phyloP scores from a whole-genome alignment of 2,329 filamentous ascomycete species.

The Fusarium humuli region DNA sequence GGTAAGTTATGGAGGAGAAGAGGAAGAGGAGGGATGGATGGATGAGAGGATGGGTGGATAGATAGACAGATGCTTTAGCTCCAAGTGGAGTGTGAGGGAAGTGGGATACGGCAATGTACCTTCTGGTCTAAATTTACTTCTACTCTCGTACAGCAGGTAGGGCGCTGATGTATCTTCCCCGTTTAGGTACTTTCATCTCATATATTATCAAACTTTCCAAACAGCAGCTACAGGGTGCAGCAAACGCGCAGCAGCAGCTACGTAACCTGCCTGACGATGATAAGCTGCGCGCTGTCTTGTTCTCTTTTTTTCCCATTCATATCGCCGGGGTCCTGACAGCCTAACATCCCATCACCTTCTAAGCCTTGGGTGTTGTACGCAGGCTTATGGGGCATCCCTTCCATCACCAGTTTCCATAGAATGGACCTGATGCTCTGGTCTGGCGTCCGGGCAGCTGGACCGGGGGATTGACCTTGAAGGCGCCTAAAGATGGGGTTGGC shows the following conservation, averaged over 20 bases:
- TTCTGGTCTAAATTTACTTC: conserved; percentile 33
- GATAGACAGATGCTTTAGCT: conserved; percentile 43
- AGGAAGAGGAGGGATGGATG: conserved; percentile 41
- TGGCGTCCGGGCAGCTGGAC: conserved; percentile 29
- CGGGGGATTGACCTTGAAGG: conserved; percentile 34
- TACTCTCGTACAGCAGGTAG: conserved; percentile 23
- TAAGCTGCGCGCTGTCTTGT: background rate
- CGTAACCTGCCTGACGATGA: background rate
- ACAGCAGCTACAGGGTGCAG: conserved; percentile 23
- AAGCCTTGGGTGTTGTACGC: background rate
- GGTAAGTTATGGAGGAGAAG: conserved; percentile 41
- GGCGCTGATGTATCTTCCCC: conserved; percentile 24
- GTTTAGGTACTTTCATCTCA: conserved; percentile 7
- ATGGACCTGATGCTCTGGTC: conserved; percentile 1
- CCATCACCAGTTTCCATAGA: conserved; percentile 19
- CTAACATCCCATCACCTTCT: background rate
- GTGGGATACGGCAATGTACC: conserved; percentile 40
- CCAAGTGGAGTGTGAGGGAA: conserved; percentile 32
- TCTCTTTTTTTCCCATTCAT: background rate
- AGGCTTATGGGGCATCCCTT: conserved; percentile 14
- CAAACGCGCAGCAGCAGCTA: background rate
- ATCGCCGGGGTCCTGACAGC: background rate
- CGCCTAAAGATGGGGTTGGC: conserved; percentile 46
- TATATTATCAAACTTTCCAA: conserved; percentile 4
- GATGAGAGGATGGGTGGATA: conserved; percentile 40